Conservation (phyloP, 208 protist species). For the Trypanosoma scelopori region DNA sequence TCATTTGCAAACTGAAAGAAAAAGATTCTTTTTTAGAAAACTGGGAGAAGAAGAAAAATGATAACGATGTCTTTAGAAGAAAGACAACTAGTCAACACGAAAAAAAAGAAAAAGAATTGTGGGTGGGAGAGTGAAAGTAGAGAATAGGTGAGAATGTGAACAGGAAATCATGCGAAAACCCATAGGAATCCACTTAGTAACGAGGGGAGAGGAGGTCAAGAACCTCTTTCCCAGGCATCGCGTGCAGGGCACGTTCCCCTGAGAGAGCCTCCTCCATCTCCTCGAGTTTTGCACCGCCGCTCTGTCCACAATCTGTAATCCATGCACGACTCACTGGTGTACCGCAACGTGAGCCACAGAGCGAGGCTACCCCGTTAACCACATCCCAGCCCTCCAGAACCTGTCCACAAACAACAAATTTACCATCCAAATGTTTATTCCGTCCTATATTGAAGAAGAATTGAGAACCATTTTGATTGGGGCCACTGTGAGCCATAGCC, state of each 20-base stretch:
- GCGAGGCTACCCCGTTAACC: conserved; percentile 52
- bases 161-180: conserved; percentile 10
- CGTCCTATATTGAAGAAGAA: conserved; percentile 90
- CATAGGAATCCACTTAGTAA: conserved; percentile 36
- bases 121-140: not conserved
- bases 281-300: conserved; percentile 66
- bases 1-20: conserved; percentile 1
- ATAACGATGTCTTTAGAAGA: conserved; percentile 7
- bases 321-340: conserved; percentile 85
- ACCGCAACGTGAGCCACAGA: conserved; percentile 79
- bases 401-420: conserved; percentile 92
- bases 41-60: too few relatives aligned
- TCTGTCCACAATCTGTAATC: conserved; percentile 88
- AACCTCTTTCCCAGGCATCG: conserved; percentile 76
- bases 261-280: conserved; percentile 50
- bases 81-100: not conserved
- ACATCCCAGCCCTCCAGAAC: conserved; percentile 86
- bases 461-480: conserved; percentile 91
- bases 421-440: conserved; percentile 88
- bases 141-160: too few relatives aligned
- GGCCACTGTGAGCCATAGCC: conserved; percentile 85
- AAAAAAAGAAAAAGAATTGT: not conserved
- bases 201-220: conserved; percentile 77
- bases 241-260: conserved; percentile 56
- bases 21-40: too few relatives aligned